These are phyloP conservation scores for Berkeleyomyces rouxiae DNA, from an alignment of 2,329 filamentous ascomycete species.

Conservation along the genomic window DNA sequence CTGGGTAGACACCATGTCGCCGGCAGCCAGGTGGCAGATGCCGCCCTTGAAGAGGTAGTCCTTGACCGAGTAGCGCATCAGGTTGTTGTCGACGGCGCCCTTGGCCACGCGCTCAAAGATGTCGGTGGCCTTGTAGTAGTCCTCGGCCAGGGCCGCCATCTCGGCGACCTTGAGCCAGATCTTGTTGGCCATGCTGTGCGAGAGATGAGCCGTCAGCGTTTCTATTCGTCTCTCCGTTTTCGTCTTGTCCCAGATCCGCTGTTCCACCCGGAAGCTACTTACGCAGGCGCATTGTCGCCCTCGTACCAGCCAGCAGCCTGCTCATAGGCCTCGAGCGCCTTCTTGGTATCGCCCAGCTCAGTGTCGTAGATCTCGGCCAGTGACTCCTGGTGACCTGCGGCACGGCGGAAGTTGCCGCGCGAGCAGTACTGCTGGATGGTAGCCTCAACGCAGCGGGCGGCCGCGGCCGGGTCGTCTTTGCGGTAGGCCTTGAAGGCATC, in stretches of 20 bases:
- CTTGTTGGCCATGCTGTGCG: conserved; percentile 67
- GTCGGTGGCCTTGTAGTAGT: conserved; percentile 71
- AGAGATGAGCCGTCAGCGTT: background rate
- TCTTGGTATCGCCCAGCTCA: conserved; percentile 61
- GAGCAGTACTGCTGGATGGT: conserved; percentile 75
- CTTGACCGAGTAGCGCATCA: conserved; percentile 89
- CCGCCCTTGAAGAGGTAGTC: conserved; percentile 91
- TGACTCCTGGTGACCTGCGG: conserved; percentile 79
- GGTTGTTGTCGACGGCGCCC: conserved; percentile 67
- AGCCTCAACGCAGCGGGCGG: conserved; percentile 60
- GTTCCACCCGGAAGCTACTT: conserved; percentile 22
- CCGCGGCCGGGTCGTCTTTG: conserved; percentile 68
- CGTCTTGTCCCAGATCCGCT: background rate
- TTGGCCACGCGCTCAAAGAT: conserved; percentile 72
- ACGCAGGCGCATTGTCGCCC: conserved; percentile 69
- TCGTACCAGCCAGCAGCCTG: conserved; percentile 81
- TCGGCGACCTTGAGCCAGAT: conserved; percentile 86
- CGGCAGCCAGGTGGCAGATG: conserved; percentile 64
- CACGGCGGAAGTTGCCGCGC: conserved; percentile 80
- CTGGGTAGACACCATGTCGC: conserved; percentile 61
- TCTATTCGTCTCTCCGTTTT: background rate
- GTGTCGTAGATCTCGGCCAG: conserved; percentile 74
- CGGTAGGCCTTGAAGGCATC: conserved; percentile 94
- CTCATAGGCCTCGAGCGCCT: conserved; percentile 70
- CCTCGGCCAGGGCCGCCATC: conserved; percentile 60